phyloP scores from a whole-genome alignment of 2,329 filamentous ascomycete species.

The Monilinia aucupariae region DNA sequence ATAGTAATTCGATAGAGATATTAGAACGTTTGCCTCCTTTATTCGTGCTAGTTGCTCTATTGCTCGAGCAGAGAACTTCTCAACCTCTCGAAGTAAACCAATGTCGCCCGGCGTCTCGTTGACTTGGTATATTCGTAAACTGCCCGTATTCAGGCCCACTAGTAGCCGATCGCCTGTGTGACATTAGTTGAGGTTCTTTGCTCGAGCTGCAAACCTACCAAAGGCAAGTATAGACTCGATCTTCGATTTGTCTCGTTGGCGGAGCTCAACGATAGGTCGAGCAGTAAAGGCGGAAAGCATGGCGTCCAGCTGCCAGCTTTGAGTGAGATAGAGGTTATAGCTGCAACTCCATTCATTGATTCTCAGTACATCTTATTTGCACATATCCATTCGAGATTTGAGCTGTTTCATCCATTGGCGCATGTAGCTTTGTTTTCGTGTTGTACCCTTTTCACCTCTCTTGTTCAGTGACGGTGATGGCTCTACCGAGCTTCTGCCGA shows the following conservation, averaged over 20 bases:
- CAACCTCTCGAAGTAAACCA: conserved; percentile 83
- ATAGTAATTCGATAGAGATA: conserved; percentile 85
- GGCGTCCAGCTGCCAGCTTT: conserved; percentile 37
- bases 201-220: conserved; percentile 46
- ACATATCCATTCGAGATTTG: background rate
- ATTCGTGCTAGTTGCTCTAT: conserved; percentile 93
- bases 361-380: conserved; percentile 1
- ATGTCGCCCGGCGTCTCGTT: conserved; percentile 63
- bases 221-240: conserved; percentile 94
- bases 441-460: conserved; percentile 6
- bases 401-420: conserved; percentile 21
- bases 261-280: conserved; percentile 94
- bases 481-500: conserved; percentile 13
- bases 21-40: conserved; percentile 86
- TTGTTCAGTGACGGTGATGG: background rate
- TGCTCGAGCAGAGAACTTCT: conserved; percentile 85
- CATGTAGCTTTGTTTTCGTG: conserved; percentile 20
- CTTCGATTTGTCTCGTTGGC: conserved; percentile 89
- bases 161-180: conserved; percentile 74
- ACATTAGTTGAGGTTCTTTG: conserved; percentile 20
- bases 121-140: conserved; percentile 82
- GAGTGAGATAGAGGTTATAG: conserved; percentile 8
- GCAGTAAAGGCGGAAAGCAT: conserved; percentile 99
- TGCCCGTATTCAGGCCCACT: conserved; percentile 85
- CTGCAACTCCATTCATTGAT: conserved; percentile 9